Conservation (phyloP, 2,329 filamentous ascomycete genomes). For the Fusarium subglutinans region DNA sequence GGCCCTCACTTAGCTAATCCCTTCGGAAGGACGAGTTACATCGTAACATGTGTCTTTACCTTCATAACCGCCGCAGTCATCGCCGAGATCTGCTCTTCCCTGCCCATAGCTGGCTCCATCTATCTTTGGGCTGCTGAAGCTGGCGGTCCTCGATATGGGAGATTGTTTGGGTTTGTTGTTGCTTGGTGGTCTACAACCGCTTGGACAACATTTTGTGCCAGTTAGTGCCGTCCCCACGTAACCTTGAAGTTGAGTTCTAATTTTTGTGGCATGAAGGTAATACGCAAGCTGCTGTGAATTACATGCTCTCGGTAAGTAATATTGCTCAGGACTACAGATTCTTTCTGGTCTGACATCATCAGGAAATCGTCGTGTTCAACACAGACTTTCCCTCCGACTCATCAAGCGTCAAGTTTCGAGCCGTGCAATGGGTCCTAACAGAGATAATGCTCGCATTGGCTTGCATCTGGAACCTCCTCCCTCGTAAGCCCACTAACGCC, state of each 20-base stretch:
- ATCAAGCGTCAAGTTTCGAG: not conserved
- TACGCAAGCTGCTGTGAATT: not conserved
- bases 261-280: accelerated
- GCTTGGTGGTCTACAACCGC: not conserved
- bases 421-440: not conserved
- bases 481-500: not conserved
- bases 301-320: not conserved
- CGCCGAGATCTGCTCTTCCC: not conserved
- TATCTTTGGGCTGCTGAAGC: constrained; percentile 5
- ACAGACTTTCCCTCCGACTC: not conserved
- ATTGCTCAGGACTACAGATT: no score
- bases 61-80: not conserved
- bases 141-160: not conserved
- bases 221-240: not conserved
- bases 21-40: not conserved
- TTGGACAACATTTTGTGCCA: not conserved
- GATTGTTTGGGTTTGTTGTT: not conserved
- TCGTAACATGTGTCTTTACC: not conserved
- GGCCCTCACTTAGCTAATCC: not conserved
- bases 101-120: not conserved
- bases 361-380: not conserved
- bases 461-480: not conserved
- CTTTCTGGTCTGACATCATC: not conserved
- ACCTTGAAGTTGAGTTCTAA: not conserved
- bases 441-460: not conserved